Evolutionary conservation across 768 basidiomycete species (phyloP).

Genomic region (Rhizopogon vinicolor): DNA sequence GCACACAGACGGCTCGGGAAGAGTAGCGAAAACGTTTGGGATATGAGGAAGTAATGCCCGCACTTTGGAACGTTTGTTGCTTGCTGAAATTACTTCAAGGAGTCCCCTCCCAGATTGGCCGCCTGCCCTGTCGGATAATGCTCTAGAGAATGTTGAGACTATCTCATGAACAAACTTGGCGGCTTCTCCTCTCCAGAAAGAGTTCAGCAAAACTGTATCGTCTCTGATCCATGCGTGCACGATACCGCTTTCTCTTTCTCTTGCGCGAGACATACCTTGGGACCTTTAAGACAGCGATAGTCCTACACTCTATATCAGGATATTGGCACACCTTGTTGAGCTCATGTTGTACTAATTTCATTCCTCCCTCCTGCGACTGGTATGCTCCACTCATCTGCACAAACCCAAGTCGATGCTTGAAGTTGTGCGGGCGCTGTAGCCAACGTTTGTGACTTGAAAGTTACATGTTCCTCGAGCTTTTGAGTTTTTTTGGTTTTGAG

Average conservation of each 20-base stretch:
- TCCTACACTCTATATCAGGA: too few species aligned
- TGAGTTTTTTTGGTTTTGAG: too few species aligned
- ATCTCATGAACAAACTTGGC: slow-evolving; percentile 13
- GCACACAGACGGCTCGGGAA: slow-evolving; percentile 65
- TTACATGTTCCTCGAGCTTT: too few species aligned
- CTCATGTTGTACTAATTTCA: neutral
- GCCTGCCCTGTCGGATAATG: slow-evolving; percentile 16
- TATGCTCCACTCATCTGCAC: neutral
- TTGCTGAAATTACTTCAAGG: slow-evolving; percentile 1
- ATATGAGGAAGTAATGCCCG: slow-evolving; percentile 66
- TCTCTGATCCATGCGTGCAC: neutral
- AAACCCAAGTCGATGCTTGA: neutral
- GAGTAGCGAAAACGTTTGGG: slow-evolving; percentile 97
- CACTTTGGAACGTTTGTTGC: neutral
- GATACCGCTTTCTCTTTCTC: neutral
- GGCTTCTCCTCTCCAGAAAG: too few species aligned
- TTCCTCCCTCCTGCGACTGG: neutral
- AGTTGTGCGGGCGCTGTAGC: neutral
- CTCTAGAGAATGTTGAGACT: slow-evolving; percentile 15
- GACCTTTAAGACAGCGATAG: too few species aligned
- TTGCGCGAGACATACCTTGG: neutral
- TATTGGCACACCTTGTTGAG: too few species aligned
- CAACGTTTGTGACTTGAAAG: too few species aligned
- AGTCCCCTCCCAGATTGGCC: slow-evolving; percentile 22
- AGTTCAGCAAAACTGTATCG: neutral